Evolutionary conservation across 2,329 filamentous ascomycete species (phyloP), one percentile per base, ranked within the genome.

Genomic region (Aspergillus sp.): DNA sequence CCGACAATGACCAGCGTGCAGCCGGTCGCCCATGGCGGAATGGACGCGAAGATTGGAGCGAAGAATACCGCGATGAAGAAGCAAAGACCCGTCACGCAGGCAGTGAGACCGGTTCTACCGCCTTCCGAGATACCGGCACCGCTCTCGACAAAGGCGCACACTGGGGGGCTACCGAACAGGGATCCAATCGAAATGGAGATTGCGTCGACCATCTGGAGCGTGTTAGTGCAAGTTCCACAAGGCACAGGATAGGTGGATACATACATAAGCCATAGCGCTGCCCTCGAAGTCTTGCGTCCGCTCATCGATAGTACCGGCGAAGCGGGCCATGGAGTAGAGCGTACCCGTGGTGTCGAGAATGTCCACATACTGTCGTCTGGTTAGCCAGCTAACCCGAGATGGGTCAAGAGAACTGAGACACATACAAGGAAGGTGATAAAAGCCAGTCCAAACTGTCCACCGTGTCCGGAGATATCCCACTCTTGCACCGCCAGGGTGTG

Each of bases 61-160:
- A 95, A 95, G 79, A 95, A 95, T 55, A 95, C 82, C 52, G 88
- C 84, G 66, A 95, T 83, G 75, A 95, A 87, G 78, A 95, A 95
- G 73, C 87, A 91, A 46, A 95, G 51, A 4, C 90, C 90, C 0
- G 89, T 86, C 14, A 83, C 77, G 70, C 93, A 88, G 44, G 89
- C 85, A 0, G 90, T 94, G n/a, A 95, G 73, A 14, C 90, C 90
- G 0, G 90, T 95, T 65, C 86, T 86, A 42, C 90, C 90, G 47
- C 90, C 90, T 71, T 95, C 90, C 0, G 89, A 89, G 57, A 95
- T 95, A 62, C 90, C 90, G 8, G 90, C 90, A 65, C 90, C 90
- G n/a, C 87, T 90, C 72, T 95, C 90, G 64, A 95, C 85, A 66
- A 90, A 95, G 9, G 90, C 89, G 1, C 90, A 95, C 3, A 95